A percentile compares a stretch with the other conserved stretches of the same genome.
Evolutionary conservation across 2,329 filamentous ascomycete species (phyloP).

Genomic region (Eurotiales sp.): DNA sequence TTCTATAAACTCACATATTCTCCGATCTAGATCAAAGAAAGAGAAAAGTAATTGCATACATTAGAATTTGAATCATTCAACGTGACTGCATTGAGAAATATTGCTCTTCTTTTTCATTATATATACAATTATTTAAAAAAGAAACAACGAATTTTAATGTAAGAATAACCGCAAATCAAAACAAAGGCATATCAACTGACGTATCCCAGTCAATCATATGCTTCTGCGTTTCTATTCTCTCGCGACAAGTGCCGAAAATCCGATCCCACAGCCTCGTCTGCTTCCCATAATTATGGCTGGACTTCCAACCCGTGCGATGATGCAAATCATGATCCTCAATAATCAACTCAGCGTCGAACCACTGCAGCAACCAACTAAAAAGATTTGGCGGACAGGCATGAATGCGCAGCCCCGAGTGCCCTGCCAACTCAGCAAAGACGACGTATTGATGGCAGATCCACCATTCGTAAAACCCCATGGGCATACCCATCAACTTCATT

Average conservation of each 20-base stretch:
- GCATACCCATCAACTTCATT: slow-evolving; percentile 32
- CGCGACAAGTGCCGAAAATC: slow-evolving; percentile 27
- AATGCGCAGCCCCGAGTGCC: slow-evolving; percentile 40
- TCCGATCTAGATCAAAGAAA: no score
- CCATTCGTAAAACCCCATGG: slow-evolving; percentile 44
- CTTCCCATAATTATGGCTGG: slow-evolving; percentile 33
- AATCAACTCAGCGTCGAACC: slow-evolving; percentile 31
- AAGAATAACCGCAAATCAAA: neutral
- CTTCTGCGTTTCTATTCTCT: slow-evolving; percentile 29
- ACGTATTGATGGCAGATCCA: slow-evolving; percentile 43
- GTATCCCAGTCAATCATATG: slow-evolving; percentile 25
- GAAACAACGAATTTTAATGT: neutral
- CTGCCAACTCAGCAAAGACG: slow-evolving; percentile 38
- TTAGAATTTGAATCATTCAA: no score
- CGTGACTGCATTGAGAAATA: no score
- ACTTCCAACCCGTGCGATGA: slow-evolving; percentile 31
- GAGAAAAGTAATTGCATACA: no score
- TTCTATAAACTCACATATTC: no score
- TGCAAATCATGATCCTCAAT: slow-evolving; percentile 39
- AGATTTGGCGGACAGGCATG: slow-evolving; percentile 29
- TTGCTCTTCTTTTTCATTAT: no score
- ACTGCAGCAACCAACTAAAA: slow-evolving; percentile 29
- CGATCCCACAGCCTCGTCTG: slow-evolving; percentile 31
- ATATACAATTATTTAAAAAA: no score
- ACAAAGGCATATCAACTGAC: slow-evolving; percentile 23